A percentile compares a stretch with the other conserved stretches of the same genome.
phyloP scores from a whole-genome alignment of 805 yeast genomes.

The Wickerhamomyces bisporus region DNA sequence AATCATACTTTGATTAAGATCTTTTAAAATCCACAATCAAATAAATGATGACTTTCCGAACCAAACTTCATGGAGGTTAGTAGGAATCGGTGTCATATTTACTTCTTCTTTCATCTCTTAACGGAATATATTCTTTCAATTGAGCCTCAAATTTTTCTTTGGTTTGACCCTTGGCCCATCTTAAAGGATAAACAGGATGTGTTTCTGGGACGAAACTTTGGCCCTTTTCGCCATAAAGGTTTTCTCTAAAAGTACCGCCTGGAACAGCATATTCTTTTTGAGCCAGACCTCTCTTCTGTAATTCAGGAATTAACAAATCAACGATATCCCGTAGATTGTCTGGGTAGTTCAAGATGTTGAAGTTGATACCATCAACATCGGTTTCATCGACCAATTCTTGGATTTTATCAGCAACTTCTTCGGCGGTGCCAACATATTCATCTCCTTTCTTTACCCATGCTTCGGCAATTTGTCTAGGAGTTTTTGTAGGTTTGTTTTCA shows the following conservation, averaged over 20 bases:
- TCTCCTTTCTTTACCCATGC: slow-evolving; percentile 32
- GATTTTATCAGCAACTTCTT: slow-evolving; percentile 25
- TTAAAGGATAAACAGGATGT: slow-evolving; percentile 6
- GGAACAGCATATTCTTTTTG: slow-evolving; percentile 31
- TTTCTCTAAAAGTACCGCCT: slow-evolving; percentile 28
- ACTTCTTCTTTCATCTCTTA: background rate
- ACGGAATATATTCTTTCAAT: background rate
- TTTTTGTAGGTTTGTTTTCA: slow-evolving; percentile 13
- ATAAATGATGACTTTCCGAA: too few species aligned
- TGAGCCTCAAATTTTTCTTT: slow-evolving; percentile 22
- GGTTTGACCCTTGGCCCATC: slow-evolving; percentile 13
- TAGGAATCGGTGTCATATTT: too few species aligned
- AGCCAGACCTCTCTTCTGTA: slow-evolving; percentile 28
- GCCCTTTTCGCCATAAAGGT: slow-evolving; percentile 12
- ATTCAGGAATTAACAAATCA: slow-evolving; percentile 29
- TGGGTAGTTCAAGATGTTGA: slow-evolving; percentile 31
- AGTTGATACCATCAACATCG: slow-evolving; percentile 37
- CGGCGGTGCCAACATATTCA: slow-evolving; percentile 27
- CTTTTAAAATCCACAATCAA: too few species aligned
- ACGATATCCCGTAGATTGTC: slow-evolving; percentile 32
- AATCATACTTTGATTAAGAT: too few species aligned
- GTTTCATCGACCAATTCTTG: slow-evolving; percentile 32
- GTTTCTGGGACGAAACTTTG: slow-evolving; percentile 5
- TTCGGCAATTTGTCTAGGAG: slow-evolving; percentile 21
- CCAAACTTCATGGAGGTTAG: too few species aligned